phyloP scores from a whole-genome alignment of 805 yeast genomes.

The Wickerhamiella allomyrinae region DNA sequence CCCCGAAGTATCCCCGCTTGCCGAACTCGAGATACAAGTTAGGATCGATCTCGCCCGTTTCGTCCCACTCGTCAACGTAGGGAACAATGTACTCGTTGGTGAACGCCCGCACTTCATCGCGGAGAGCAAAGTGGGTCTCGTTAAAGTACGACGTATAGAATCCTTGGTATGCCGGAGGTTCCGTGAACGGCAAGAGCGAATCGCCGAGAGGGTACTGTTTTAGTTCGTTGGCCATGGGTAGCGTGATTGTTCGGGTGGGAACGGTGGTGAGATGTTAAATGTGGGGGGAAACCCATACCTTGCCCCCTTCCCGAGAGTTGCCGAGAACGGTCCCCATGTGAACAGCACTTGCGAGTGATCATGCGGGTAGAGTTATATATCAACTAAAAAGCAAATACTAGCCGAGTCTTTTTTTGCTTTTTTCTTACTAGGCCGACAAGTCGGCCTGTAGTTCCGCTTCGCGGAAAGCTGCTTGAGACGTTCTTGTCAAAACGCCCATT shows the following conservation, averaged over 20 bases:
- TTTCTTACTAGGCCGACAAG: too few species aligned
- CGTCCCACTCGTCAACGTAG: conserved; percentile 32
- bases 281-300: background rate
- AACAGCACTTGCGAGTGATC: too few species aligned
- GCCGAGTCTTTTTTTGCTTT: too few species aligned
- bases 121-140: conserved; percentile 28
- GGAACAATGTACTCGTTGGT: conserved; percentile 28
- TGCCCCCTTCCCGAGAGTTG: too few species aligned
- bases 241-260: background rate
- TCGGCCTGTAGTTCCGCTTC: too few species aligned
- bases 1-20: conserved; percentile 29
- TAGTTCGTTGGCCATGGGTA: background rate
- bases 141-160: conserved; percentile 27
- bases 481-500: too few species aligned
- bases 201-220: conserved; percentile 8
- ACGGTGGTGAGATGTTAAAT: background rate
- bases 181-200: conserved; percentile 26
- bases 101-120: conserved; percentile 28
- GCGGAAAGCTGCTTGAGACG: too few species aligned
- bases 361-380: too few species aligned
- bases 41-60: conserved; percentile 24
- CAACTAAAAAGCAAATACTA: too few species aligned
- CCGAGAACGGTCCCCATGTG: too few species aligned
- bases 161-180: conserved; percentile 30
- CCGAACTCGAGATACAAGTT: conserved; percentile 25